phyloP scores from a whole-genome alignment of 805 yeast species.

The Monosporozyma yasuniensis region DNA sequence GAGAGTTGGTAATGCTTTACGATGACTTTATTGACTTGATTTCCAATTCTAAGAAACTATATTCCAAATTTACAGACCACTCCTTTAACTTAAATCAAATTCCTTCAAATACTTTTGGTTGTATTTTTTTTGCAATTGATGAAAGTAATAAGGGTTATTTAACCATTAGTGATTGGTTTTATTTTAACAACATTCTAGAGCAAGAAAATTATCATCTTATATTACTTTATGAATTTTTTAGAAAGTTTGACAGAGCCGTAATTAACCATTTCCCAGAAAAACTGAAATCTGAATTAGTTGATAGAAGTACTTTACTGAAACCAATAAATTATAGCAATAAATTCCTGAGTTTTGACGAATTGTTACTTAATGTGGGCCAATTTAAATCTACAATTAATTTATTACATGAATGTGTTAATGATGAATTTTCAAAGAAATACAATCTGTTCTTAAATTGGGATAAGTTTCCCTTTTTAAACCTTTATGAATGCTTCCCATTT shows the following conservation, averaged over 20 bases:
- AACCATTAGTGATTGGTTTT: slow-evolving; percentile 61
- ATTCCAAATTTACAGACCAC: slow-evolving; percentile 30
- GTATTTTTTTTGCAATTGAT: slow-evolving; percentile 78
- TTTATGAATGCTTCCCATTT: slow-evolving; percentile 20
- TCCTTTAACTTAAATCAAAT: slow-evolving; percentile 41
- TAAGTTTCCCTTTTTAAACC: slow-evolving; percentile 22
- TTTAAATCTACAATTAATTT: slow-evolving; percentile 29
- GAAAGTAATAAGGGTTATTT: slow-evolving; percentile 59
- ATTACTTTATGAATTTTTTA: slow-evolving; percentile 46
- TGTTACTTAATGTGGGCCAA: slow-evolving; percentile 24
- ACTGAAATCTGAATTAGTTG: slow-evolving; percentile 2
- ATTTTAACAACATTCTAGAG: slow-evolving; percentile 50
- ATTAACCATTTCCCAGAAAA: slow-evolving; percentile 6
- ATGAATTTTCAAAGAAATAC: slow-evolving; percentile 23
- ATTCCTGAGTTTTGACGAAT: slow-evolving; percentile 33
- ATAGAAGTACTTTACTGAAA: slow-evolving; percentile 13
- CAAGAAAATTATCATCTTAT: slow-evolving; percentile 41
- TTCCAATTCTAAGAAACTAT: slow-evolving; percentile 25
- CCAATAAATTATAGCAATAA: slow-evolving; percentile 33
- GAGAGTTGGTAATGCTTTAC: slow-evolving; percentile 29
- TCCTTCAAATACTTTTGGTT: slow-evolving; percentile 51
- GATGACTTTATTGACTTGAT: slow-evolving; percentile 32
- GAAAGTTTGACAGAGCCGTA: slow-evolving; percentile 35
- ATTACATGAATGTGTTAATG: slow-evolving; percentile 27
- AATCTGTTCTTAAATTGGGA: slow-evolving; percentile 30